phyloP scores from a whole-genome alignment of 78 protist species.

The Dictyostelium capitatum region DNA sequence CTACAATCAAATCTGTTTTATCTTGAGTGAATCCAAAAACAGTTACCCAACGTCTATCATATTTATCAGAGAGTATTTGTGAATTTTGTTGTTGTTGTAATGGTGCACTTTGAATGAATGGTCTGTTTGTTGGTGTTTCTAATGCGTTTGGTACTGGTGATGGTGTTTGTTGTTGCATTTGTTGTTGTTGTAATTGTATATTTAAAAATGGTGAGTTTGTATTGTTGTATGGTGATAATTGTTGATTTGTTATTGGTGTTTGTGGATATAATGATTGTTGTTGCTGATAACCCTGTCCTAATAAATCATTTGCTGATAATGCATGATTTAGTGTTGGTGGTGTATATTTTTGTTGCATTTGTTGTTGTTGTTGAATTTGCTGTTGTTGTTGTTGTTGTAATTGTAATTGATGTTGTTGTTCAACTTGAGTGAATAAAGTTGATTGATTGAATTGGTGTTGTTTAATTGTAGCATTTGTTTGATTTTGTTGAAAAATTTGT shows the following conservation, averaged over 20 bases:
- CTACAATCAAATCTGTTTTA: constrained; percentile 28
- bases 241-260: background rate
- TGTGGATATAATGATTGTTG: background rate
- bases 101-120: background rate
- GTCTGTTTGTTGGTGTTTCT: background rate
- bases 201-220: background rate
- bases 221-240: background rate
- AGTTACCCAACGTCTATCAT: constrained; percentile 67
- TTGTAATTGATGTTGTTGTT: constrained; percentile 30
- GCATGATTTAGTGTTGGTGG: background rate
- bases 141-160: constrained; percentile 7
- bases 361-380: constrained; percentile 2
- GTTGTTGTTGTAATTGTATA: background rate
- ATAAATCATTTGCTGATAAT: background rate
- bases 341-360: background rate
- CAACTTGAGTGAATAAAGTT: background rate
- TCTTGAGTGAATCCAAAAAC: constrained; percentile 65
- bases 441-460: constrained; percentile 22
- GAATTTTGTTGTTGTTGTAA: background rate
- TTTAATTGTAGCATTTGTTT: background rate
- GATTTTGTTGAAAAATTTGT: constrained; percentile 28
- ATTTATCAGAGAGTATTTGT: constrained; percentile 32
- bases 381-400: background rate
- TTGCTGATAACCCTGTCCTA: background rate
- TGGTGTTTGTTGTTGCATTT: constrained; percentile 18